These are phyloP conservation scores for Emmonsia crescens DNA, from an alignment of 2,329 filamentous ascomycete species.

Conservation along the genomic window DNA sequence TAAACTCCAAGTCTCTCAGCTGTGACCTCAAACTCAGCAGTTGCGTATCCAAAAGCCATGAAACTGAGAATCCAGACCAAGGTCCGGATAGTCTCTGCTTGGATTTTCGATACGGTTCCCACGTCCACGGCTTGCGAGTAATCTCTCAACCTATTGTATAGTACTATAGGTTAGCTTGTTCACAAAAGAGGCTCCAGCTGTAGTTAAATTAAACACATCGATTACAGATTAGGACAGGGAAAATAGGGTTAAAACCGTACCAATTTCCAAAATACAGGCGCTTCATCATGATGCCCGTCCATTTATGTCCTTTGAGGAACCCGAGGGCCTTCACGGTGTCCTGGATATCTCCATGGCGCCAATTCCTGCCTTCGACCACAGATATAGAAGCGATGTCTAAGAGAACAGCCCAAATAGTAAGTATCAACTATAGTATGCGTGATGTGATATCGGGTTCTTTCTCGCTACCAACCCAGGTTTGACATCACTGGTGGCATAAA, in stretches of 20 bases:
- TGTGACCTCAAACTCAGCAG: conserved; percentile 74
- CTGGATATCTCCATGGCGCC: conserved; percentile 58
- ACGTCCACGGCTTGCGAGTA: conserved; percentile 79
- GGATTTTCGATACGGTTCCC: conserved; percentile 66
- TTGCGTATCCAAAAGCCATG: conserved; percentile 74
- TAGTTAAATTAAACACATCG: background rate
- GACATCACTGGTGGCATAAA: background rate
- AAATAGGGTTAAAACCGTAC: conserved; percentile 21
- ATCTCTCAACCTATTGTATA: conserved; percentile 46
- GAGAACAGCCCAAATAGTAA: background rate
- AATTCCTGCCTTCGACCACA: conserved; percentile 40
- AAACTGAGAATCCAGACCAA: conserved; percentile 75
- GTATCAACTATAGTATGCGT: background rate
- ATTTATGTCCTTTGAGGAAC: conserved; percentile 72
- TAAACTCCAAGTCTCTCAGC: conserved; percentile 70
- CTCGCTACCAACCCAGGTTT: background rate
- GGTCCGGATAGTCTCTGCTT: conserved; percentile 66
- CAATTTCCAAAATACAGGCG: conserved; percentile 79
- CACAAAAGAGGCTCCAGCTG: too few relatives aligned
- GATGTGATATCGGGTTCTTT: background rate
- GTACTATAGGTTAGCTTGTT: background rate
- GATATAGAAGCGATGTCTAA: conserved; percentile 41
- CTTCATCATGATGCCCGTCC: conserved; percentile 68
- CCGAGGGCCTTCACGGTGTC: conserved; percentile 69
- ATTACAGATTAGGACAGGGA: background rate